Conservation (phyloP, 805 yeast species). For the Candida qinlingensis region DNA sequence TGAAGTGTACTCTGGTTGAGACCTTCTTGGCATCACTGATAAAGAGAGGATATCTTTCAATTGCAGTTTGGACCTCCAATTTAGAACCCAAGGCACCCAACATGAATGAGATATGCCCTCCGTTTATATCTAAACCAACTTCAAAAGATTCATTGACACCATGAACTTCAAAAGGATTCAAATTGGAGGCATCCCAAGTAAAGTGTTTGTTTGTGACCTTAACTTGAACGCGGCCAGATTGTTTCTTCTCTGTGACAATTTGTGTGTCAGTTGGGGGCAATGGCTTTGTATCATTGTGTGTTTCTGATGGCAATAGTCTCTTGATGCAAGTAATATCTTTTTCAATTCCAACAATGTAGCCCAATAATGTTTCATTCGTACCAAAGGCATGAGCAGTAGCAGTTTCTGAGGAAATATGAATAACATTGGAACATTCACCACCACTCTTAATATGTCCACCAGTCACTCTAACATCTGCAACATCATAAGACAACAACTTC, state of each 20-base stretch:
- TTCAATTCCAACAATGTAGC: background rate
- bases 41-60: background rate
- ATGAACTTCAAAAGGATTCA: background rate
- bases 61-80: background rate
- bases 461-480: background rate
- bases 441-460: background rate
- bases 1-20: background rate
- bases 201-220: constrained; percentile 1
- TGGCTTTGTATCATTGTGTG: background rate
- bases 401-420: background rate
- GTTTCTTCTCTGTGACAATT: too few species aligned
- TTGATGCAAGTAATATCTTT: background rate
- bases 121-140: background rate
- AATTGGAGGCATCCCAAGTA: background rate
- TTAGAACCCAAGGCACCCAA: background rate
- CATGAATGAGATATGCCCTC: background rate
- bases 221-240: background rate
- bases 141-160: constrained; percentile 4
- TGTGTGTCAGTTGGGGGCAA: too few species aligned
- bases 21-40: background rate
- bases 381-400: background rate
- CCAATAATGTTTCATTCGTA: background rate
- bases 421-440: background rate
- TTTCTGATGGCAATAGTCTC: background rate
- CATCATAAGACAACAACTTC: background rate